Evolutionary conservation across 1,139 yeast genomes (phyloP).

Genomic region (Yamadazyma dushanensis): DNA sequence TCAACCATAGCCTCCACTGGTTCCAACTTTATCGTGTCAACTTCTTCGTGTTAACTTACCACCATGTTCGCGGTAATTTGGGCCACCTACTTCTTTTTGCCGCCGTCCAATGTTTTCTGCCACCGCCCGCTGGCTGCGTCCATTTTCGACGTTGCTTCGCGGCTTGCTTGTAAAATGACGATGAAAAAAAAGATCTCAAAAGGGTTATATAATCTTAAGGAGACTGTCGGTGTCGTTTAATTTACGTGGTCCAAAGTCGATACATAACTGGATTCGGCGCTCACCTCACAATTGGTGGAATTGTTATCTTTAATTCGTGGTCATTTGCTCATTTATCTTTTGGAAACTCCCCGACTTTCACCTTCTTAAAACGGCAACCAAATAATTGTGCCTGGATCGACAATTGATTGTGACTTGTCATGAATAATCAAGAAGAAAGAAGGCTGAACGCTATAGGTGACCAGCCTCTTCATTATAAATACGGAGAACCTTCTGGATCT

Average conservation of each 20-base stretch:
- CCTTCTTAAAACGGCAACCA: too few relatives aligned
- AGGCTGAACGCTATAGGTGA: constrained; percentile 8
- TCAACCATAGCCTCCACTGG: too few relatives aligned
- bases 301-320: too few relatives aligned
- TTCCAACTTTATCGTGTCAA: too few relatives aligned
- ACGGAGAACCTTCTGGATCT: constrained; percentile 7
- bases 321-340: too few relatives aligned
- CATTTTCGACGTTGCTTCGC: not conserved
- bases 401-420: not conserved
- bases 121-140: not conserved
- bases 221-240: not conserved
- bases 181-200: not conserved
- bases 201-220: not conserved
- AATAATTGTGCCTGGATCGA: too few relatives aligned
- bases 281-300: too few relatives aligned
- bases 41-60: too few relatives aligned
- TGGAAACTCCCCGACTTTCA: too few relatives aligned
- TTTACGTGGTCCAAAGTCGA: not conserved
- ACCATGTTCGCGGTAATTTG: too few relatives aligned
- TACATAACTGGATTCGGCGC: not conserved
- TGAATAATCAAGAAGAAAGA: constrained; percentile 6
- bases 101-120: too few relatives aligned
- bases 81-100: not conserved
- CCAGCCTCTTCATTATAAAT: constrained; percentile 9
- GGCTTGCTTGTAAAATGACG: not conserved